phyloP scores from a whole-genome alignment of 345 rosid genomes.

The Salix udensis region DNA sequence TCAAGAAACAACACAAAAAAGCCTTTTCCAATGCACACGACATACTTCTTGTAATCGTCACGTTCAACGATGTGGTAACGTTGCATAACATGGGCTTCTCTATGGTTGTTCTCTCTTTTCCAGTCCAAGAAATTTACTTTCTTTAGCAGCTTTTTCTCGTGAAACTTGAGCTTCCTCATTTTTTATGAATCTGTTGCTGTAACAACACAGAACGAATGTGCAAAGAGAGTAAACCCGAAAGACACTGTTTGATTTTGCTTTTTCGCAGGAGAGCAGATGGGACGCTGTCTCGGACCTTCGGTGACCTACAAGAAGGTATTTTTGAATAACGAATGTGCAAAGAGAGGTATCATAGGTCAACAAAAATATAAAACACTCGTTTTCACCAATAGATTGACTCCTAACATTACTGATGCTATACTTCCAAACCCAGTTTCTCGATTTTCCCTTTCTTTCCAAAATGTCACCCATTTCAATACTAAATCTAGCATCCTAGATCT shows the following conservation, averaged over 20 bases:
- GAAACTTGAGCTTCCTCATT: slow-evolving; percentile 74
- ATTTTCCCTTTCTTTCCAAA: neutral
- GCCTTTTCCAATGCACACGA: neutral
- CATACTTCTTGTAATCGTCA: slow-evolving; percentile 93
- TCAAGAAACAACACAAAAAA: neutral
- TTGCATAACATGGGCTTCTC: slow-evolving; percentile 58
- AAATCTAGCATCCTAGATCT: neutral
- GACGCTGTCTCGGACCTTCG: too few species aligned
- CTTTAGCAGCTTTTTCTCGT: slow-evolving; percentile 73
- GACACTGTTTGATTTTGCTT: too few species aligned
- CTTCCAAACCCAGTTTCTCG: neutral
- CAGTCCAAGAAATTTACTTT: slow-evolving; percentile 73
- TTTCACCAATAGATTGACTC: neutral
- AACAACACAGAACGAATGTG: neutral
- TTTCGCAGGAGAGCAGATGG: too few species aligned
- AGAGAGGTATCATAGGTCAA: neutral
- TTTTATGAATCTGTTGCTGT: neutral
- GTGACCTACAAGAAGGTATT: too few species aligned
- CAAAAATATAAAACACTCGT: neutral
- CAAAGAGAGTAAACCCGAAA: too few species aligned
- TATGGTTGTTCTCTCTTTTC: slow-evolving; percentile 78
- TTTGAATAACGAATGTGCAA: too few species aligned
- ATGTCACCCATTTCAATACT: neutral
- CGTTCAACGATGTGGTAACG: slow-evolving; percentile 71
- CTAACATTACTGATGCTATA: neutral